Evolutionary conservation across 129 eudicot genomes (phyloP).

Genomic region (Erigeron canadensis): DNA sequence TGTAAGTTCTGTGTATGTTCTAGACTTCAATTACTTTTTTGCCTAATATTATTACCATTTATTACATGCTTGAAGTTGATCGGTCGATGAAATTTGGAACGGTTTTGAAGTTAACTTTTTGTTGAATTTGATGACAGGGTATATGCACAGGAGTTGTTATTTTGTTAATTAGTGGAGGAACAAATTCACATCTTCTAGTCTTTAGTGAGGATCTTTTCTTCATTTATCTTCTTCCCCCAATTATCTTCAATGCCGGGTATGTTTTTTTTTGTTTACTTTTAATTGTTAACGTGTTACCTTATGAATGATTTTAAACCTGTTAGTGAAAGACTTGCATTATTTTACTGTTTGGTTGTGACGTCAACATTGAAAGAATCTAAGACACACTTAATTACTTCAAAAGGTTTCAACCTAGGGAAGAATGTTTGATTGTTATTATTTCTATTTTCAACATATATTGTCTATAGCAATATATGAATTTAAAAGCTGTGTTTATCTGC

Average conservation of each 20-base stretch:
- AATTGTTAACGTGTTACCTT: background rate
- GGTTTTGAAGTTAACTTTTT: background rate
- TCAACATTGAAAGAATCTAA: slow-evolving; percentile 12
- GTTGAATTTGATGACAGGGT: slow-evolving; percentile 50
- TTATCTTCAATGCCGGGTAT: slow-evolving; percentile 94
- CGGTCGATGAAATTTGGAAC: background rate
- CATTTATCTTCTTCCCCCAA: slow-evolving; percentile 90
- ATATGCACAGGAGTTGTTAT: slow-evolving; percentile 71
- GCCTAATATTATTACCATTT: background rate
- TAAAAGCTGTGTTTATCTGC: background rate
- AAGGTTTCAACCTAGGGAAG: background rate
- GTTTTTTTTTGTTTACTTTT: slow-evolving; percentile 5
- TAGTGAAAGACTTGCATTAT: background rate
- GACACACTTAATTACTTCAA: slow-evolving; percentile 10
- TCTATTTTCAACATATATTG: background rate
- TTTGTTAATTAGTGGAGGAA: slow-evolving; percentile 69
- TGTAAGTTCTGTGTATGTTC: slow-evolving; percentile 43
- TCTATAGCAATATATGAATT: background rate
- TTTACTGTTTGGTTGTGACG: slow-evolving; percentile 18
- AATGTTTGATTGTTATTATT: background rate
- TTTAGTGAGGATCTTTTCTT: slow-evolving; percentile 96
- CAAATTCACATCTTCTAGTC: slow-evolving; percentile 67
- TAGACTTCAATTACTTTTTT: background rate
- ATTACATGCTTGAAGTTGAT: background rate
- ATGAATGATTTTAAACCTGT: background rate